Evolutionary conservation across 306 rosid genomes (phyloP), one percentile per base, ranked within the genome.

Genomic region (Rosa persica): DNA sequence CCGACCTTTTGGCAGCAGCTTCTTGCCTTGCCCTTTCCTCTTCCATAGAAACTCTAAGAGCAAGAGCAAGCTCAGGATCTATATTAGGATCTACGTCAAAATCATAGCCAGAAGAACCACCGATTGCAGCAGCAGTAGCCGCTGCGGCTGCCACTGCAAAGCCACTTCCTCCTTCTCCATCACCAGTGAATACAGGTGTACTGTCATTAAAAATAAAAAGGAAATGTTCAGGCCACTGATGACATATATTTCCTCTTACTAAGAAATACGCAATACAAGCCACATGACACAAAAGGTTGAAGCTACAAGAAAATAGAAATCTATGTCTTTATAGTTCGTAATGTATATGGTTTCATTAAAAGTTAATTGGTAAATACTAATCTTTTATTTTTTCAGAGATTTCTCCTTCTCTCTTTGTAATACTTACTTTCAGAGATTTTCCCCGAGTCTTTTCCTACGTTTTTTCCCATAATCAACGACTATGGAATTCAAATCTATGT

Each of bases 11-110:
- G 22, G 86, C 88, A 67, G 86, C 84, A 67, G 77, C 79, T 78
- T 85, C 88, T 67, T 79, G 84, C 75, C 88, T 85, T 6, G 86
- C 88, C 51, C 88, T 71, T 74, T 85, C 88, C 84, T 82, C 86
- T 76, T 82, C 86, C 83, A 85, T 76, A 39, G 84, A 85, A 67
- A 85, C 88, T 85, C 86, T 76, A 22, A 85, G 88, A 49, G 88
- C 86, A 58, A 85, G 86, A 73, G 86, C 88, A 19, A 82, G 82
- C 80, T 85, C 86, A 49, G 88, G 84, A 67, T 85, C 82, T 30
- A 79, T 19, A 55, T 82, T 85, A 52, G 83, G 88, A 60, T 85
- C 86, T 38, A 85, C 84, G 3, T 79, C 86, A 74, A 85, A 79
- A 52, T 85, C 84, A 73, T 71, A 82, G 61, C 81, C 83, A 8